These are phyloP conservation scores for Aspergillus sp. DNA, from an alignment of 2,329 filamentous ascomycete species.

Conservation along the genomic window DNA sequence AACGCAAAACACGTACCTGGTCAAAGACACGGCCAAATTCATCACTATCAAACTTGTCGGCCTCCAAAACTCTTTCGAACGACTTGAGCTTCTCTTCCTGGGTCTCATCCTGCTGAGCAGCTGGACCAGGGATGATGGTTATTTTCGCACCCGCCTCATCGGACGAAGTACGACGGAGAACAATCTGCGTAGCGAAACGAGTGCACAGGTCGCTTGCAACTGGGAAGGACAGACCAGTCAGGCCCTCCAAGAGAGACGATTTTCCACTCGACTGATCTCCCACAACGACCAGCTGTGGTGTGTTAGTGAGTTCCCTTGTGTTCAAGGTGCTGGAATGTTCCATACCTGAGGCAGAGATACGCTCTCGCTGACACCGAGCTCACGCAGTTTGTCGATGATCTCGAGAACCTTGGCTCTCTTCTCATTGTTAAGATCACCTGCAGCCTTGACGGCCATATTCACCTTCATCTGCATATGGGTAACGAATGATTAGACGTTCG, in stretches of 20 bases:
- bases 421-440: slow-evolving; percentile 28
- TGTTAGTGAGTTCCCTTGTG: neutral
- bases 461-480: neutral
- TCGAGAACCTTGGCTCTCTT: slow-evolving; percentile 16
- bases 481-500: neutral
- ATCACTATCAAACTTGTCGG: slow-evolving; percentile 18
- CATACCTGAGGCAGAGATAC: slow-evolving; percentile 31
- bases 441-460: neutral
- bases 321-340: too few relatives aligned
- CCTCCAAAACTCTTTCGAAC: slow-evolving; percentile 15
- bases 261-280: slow-evolving; percentile 38
- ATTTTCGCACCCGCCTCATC: slow-evolving; percentile 21
- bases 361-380: slow-evolving; percentile 28
- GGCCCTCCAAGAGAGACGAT: slow-evolving; percentile 30
- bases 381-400: slow-evolving; percentile 28
- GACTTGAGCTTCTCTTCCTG: slow-evolving; percentile 14
- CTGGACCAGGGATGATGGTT: slow-evolving; percentile 32
- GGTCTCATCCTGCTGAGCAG: slow-evolving; percentile 16
- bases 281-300: slow-evolving; percentile 31
- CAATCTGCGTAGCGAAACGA: slow-evolving; percentile 33
- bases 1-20: slow-evolving; percentile 17
- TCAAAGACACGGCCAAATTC: slow-evolving; percentile 21
- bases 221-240: slow-evolving; percentile 32
- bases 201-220: slow-evolving; percentile 31
- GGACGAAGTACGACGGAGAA: slow-evolving; percentile 21